phyloP scores from a whole-genome alignment of 2,329 filamentous ascomycete genomes.

The Botrytis tulipae region DNA sequence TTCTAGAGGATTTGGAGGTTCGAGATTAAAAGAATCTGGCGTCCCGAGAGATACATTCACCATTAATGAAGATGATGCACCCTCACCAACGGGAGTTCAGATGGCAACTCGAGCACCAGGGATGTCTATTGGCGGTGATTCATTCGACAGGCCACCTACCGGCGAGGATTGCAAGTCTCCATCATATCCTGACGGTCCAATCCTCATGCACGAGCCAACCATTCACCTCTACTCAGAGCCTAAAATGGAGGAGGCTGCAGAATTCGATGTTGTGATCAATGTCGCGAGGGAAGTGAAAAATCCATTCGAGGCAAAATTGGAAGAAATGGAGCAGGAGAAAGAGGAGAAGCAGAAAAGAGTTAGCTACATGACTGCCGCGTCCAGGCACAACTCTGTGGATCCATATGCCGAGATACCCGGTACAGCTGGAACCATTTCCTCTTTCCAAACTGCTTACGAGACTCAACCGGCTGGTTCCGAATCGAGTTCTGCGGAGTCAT shows the following conservation, averaged over 20 bases:
- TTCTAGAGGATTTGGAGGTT: constrained; percentile 28
- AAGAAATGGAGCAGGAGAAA: constrained; percentile 37
- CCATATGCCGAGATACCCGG: constrained; percentile 40
- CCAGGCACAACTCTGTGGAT: constrained; percentile 24
- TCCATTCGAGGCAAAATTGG: constrained; percentile 62
- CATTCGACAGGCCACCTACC: constrained; percentile 66
- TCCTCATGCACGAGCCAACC: constrained; percentile 75
- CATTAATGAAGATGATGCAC: constrained; percentile 37
- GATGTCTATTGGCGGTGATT: constrained; percentile 56
- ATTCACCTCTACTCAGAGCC: constrained; percentile 80
- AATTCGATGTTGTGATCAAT: constrained; percentile 82
- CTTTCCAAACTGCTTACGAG: constrained; percentile 61
- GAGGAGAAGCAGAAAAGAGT: constrained; percentile 34
- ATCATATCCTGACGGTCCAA: constrained; percentile 77
- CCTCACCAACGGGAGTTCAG: constrained; percentile 57
- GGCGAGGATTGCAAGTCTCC: constrained; percentile 79
- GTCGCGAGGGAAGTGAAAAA: constrained; percentile 80
- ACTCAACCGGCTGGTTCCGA: constrained; percentile 43
- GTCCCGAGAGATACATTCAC: constrained; percentile 33
- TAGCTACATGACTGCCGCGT: constrained; percentile 35
- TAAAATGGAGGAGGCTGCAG: constrained; percentile 70
- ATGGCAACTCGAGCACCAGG: constrained; percentile 53
- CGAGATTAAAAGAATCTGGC: constrained; percentile 37
- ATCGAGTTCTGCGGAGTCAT: constrained; percentile 33
- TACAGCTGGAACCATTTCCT: constrained; percentile 56